Evolutionary conservation across 148 eudicot species (phyloP), one percentile per base, ranked within the genome.

Genomic region (Camellia granthamiana): DNA sequence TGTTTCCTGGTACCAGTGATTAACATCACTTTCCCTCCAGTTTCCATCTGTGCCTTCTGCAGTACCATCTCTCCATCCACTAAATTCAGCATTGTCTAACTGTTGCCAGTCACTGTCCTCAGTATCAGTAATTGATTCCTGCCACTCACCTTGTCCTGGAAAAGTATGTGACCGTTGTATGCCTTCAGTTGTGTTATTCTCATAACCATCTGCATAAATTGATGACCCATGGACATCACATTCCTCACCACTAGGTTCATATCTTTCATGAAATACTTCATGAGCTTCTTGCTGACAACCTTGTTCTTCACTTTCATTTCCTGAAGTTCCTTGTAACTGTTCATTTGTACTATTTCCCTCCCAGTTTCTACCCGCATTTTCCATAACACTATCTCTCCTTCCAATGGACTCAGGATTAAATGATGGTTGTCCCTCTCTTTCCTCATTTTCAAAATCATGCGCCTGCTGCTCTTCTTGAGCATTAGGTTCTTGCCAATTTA

Each of bases 31-130:
- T 64, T 70, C 77, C 73, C 78, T 86, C 80, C 80, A 84, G 43
- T 46, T 83, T 75, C 72, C 62, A 14, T 69, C 83, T 12, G 75
- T 63, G 58, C 73, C 88, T 73, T 80, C 78, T 82, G 54, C 83
- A 78, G 67, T 80, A 84, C 47, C 84, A 79, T 83, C 87, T 82
- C 80, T 79, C 92, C 88, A 83, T 81, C 74, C 88, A 81, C 74
- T 75, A 59, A 79, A 81, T 75, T 73, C 74, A 51, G 44, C 70
- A 75, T 76, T 77, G 66, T 71, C 77, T 71, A 21, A 65, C 23
- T 69, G 83, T 66, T 65, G 84, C 84, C 73, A 81, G 78, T 47
- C 83, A 38, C 84, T 81, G 69, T 86, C 87, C 56, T 78, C 88
- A 84, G 71, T 80, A 65, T 78, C 83, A 18, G 74, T 66, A 62